Conservation (phyloP, 352 stramenopile species). For the Globisporangium ultimum region DNA sequence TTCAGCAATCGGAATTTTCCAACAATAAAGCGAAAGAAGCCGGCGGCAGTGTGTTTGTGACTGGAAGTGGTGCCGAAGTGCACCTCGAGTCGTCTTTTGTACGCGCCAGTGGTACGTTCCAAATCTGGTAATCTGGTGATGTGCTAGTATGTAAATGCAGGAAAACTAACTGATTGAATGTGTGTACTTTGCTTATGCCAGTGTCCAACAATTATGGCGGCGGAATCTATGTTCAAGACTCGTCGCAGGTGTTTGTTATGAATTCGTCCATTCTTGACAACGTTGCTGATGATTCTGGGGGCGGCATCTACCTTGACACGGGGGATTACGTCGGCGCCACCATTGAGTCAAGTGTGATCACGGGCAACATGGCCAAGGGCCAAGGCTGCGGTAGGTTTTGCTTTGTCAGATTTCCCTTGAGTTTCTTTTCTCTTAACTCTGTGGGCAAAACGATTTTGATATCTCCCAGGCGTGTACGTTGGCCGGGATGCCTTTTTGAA, state of each 20-base stretch:
- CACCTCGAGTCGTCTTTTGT: slow-evolving; percentile 27
- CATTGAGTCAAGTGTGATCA: slow-evolving; percentile 24
- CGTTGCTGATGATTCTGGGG: slow-evolving; percentile 52
- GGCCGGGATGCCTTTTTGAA: slow-evolving; percentile 37
- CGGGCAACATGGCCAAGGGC: slow-evolving; percentile 37
- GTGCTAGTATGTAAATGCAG: too few relatives aligned
- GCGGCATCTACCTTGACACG: slow-evolving; percentile 52
- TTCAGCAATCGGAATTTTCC: slow-evolving; percentile 19
- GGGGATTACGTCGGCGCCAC: slow-evolving; percentile 34
- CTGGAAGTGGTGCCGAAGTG: slow-evolving; percentile 18
- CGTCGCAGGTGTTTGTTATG: slow-evolving; percentile 15
- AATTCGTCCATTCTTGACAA: slow-evolving; percentile 38
- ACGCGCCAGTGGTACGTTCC: slow-evolving; percentile 29
- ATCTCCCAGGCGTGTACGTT: slow-evolving; percentile 37
- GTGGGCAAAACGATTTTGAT: not conserved
- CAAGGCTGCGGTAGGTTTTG: slow-evolving; percentile 35
- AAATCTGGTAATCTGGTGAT: too few relatives aligned
- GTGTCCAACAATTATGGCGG: slow-evolving; percentile 48
- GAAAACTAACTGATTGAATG: not conserved
- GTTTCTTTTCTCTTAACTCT: not conserved
- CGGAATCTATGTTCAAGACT: slow-evolving; percentile 43
- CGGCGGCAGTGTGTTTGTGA: slow-evolving; percentile 44
- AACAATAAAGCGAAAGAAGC: slow-evolving; percentile 42
- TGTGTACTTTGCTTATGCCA: slow-evolving; percentile 7
- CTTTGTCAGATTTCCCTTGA: not conserved